phyloP scores from a whole-genome alignment of 768 basidiomycete genomes.

The Sistotremastrum suecicum region DNA sequence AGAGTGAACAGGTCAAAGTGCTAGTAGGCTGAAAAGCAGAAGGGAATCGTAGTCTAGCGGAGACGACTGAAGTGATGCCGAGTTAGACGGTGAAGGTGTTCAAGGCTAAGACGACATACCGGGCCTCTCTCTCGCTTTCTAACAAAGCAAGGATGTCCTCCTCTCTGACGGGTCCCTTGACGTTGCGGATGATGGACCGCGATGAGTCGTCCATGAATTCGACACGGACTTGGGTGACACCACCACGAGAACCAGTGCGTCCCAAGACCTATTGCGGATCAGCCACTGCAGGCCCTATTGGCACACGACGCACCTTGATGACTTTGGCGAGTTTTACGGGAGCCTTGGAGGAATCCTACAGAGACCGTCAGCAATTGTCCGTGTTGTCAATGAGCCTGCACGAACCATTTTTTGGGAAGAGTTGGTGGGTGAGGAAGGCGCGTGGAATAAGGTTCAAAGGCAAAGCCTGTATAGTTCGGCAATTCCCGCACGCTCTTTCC shows the following conservation, averaged over 20 bases:
- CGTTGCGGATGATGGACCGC: slow-evolving; percentile 96
- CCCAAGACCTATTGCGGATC: slow-evolving; percentile 66
- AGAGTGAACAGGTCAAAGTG: no score
- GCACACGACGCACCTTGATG: slow-evolving; percentile 57
- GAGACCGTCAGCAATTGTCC: background rate
- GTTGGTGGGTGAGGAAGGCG: background rate
- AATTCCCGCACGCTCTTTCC: background rate
- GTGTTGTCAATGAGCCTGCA: background rate
- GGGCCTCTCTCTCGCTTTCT: slow-evolving; percentile 98
- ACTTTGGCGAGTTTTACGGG: slow-evolving; percentile 97
- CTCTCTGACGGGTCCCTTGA: slow-evolving; percentile 93
- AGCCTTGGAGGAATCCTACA: slow-evolving; percentile 73
- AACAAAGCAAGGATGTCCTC: slow-evolving; percentile 93
- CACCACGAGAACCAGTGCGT: slow-evolving; percentile 96
- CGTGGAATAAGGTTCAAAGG: background rate
- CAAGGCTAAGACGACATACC: slow-evolving; percentile 40
- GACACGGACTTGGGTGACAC: slow-evolving; percentile 98
- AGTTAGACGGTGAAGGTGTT: no score
- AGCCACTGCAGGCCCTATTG: background rate
- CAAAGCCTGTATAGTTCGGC: background rate
- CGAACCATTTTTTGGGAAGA: background rate
- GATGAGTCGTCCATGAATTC: slow-evolving; percentile 98
- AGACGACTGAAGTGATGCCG: no score
- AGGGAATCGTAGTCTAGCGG: no score
- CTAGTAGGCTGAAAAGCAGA: no score